Evolutionary conservation across 2,329 filamentous ascomycete genomes (phyloP), one percentile per base, ranked within the genome.

Genomic region (Xylariaceae sp.): DNA sequence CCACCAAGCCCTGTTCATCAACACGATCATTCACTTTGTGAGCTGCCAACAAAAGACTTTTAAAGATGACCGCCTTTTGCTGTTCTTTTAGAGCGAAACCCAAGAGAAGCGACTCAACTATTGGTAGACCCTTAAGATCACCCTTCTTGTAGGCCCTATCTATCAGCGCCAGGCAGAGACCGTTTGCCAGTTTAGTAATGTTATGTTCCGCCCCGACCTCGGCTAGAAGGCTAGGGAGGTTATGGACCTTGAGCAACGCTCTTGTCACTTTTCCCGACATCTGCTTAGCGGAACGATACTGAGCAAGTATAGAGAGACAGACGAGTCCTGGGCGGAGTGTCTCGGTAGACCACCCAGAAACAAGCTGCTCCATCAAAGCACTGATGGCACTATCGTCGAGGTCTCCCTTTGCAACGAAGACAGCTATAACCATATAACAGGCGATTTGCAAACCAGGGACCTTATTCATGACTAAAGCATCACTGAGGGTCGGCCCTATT

Each of bases 401-500:
- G 46, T 84, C 82, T 0, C 89, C 87, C 73, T 96, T 96, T 47
- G 90, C 87, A 6, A 91, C 92, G 59, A 98, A 82, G 47, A 98
- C 86, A 6, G 91, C 86, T 53, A 93, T 83, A 19, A 96, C 86
- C 89, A 97, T 96, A 72, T 96, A 98, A 54, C 90, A 93, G 16
- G 89, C 92, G 57, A 96, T 83, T 62, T 93, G 89, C 42, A 96
- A 78, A 59, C 93, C 90, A 0, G 91, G 84, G 0, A 88, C 86
- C 58, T 89, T 86, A 66, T 87, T 87, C 77, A 93, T 83, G 7
- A 87, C 81, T 58, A 98, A 81, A 1, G 89, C 90, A 61, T 90
- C 87, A 57, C 91, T 89, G 29, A 99, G 80, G 2, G 92, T 65
- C 78, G 92, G 73, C 80, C 80, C 70, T 83, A 85, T 67, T 76